These are phyloP conservation scores for Basidioascus undulatus DNA, from an alignment of 768 basidiomycete species.

Conservation along the genomic window DNA sequence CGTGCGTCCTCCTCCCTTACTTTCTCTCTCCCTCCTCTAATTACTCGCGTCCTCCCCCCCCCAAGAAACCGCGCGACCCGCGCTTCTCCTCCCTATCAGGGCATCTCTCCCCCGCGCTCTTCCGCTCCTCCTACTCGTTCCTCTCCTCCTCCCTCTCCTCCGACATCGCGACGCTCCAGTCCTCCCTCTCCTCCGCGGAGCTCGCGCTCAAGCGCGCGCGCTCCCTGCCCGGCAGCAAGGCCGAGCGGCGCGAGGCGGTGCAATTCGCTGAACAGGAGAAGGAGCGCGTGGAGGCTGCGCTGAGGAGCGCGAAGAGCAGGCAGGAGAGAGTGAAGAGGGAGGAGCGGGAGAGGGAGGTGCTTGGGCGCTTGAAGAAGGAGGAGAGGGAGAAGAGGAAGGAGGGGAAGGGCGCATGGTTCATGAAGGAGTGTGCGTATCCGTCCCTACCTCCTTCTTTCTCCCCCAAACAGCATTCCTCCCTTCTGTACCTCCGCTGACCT, in stretches of 20 bases:
- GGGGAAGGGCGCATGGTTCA: conserved; percentile 63
- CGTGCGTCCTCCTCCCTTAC: conserved; percentile 23
- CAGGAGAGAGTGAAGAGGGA: conserved; percentile 50
- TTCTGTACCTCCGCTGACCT: conserved; percentile 1
- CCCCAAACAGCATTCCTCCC: conserved; percentile 1
- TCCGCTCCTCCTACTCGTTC: conserved; percentile 49
- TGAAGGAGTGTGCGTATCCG: conserved; percentile 45
- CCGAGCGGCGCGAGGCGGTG: conserved; percentile 12
- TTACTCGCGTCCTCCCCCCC: background rate
- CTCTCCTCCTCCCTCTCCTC: conserved; percentile 35
- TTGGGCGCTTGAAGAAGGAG: conserved; percentile 29
- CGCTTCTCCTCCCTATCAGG: conserved; percentile 57
- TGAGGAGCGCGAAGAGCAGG: conserved; percentile 50
- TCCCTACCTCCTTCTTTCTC: background rate
- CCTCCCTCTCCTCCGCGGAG: conserved; percentile 41
- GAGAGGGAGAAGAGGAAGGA: conserved; percentile 41
- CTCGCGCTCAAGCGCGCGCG: conserved; percentile 34
- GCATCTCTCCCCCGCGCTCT: conserved; percentile 36
- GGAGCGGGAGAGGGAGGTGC: conserved; percentile 41
- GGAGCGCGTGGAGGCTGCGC: conserved; percentile 33
- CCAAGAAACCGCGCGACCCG: conserved; percentile 67
- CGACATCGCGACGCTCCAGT: conserved; percentile 41
- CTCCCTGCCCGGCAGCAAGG: conserved; percentile 20
- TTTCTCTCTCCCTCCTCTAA: background rate
- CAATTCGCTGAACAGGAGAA: conserved; percentile 9